Percentiles rank a stretch among this genome's conserved stretches.
Evolutionary conservation across 371 early-diverging fungal species (phyloP).

Genomic region (Sanchytrium tribonematis): DNA sequence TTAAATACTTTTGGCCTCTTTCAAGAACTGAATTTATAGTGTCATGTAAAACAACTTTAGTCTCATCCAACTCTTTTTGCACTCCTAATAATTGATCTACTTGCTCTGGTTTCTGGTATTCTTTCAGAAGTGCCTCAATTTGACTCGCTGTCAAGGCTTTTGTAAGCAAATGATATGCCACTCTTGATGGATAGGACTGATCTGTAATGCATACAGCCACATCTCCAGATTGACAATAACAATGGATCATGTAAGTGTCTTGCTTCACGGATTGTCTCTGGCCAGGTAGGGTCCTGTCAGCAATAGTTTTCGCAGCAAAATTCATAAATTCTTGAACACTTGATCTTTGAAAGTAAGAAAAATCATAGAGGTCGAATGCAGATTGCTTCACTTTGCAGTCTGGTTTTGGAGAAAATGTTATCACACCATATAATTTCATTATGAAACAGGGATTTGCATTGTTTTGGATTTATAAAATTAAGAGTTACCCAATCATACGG

Average conservation of each 20-base stretch:
- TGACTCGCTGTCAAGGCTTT: constrained; percentile 55
- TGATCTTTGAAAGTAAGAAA: no score
- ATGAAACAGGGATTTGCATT: no score
- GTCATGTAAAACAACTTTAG: constrained; percentile 82
- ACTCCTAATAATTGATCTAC: constrained; percentile 81
- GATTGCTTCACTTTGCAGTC: no score
- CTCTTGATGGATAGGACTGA: constrained; percentile 67
- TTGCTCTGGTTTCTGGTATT: constrained; percentile 72
- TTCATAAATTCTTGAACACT: constrained; percentile 68
- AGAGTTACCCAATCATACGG: no score
- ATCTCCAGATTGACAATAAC: constrained; percentile 37
- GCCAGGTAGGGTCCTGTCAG: constrained; percentile 54
- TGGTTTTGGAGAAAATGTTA: no score
- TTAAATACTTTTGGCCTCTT: constrained; percentile 90
- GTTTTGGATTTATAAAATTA: no score
- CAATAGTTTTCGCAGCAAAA: constrained; percentile 51
- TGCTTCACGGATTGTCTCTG: constrained; percentile 58
- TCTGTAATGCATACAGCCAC: constrained; percentile 53
- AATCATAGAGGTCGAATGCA: no score
- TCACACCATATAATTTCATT: no score
- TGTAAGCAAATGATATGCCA: constrained; percentile 56
- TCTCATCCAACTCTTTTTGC: constrained; percentile 91
- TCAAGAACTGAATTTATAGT: constrained; percentile 86
- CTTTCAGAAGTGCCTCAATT: constrained; percentile 33
- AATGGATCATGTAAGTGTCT: constrained; percentile 13